Evolutionary conservation across 306 rosid species (phyloP).

Genomic region (Dicorynia guianensis): DNA sequence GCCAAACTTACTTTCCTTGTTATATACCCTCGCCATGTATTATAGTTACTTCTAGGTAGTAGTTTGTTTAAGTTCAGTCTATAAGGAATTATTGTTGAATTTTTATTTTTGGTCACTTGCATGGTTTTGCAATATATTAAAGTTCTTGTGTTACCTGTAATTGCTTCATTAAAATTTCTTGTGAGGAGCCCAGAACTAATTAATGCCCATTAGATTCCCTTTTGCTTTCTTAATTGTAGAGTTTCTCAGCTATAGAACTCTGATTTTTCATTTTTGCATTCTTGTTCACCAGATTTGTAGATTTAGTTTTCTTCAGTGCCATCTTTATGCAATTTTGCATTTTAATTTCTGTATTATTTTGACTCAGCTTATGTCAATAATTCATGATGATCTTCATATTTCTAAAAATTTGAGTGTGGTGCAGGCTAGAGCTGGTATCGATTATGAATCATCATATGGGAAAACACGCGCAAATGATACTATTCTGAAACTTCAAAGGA

Average conservation of each 20-base stretch:
- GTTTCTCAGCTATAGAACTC: slow-evolving; percentile 5
- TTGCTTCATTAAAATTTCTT: slow-evolving; percentile 2
- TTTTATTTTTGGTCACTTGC: neutral
- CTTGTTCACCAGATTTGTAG: neutral
- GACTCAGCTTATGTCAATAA: slow-evolving; percentile 7
- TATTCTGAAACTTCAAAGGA: slow-evolving; percentile 90
- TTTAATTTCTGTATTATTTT: slow-evolving; percentile 2
- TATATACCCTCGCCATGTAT: neutral
- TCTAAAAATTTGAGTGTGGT: slow-evolving; percentile 32
- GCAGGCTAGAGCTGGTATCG: slow-evolving; percentile 96
- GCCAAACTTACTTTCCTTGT: neutral
- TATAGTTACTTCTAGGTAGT: neutral
- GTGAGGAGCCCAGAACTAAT: neutral
- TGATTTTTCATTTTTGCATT: slow-evolving; percentile 6
- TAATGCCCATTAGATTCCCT: neutral
- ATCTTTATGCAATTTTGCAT: neutral
- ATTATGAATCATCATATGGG: slow-evolving; percentile 87
- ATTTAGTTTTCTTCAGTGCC: neutral
- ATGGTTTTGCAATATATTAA: slow-evolving; percentile 1
- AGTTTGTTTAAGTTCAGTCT: neutral
- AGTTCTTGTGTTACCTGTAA: neutral
- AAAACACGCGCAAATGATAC: slow-evolving; percentile 86
- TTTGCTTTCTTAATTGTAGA: slow-evolving; percentile 1
- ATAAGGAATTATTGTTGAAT: neutral
- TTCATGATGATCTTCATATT: neutral